Percentiles rank a stretch among this genome's conserved stretches.
phyloP scores from a whole-genome alignment of 495 filamentous ascomycete genomes.

The Chaetomium cochliodes region DNA sequence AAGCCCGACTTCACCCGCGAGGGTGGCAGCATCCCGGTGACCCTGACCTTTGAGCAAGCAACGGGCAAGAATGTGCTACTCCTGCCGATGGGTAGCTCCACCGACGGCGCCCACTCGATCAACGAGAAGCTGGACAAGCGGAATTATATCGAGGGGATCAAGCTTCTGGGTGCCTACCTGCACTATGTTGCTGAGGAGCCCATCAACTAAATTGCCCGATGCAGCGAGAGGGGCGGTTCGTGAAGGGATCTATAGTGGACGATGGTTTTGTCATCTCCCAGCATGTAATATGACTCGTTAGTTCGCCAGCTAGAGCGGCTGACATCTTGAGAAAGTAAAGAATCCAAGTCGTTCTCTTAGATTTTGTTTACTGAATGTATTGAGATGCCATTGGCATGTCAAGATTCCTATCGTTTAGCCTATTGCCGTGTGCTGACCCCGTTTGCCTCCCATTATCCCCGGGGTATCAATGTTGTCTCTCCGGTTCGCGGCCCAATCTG shows the following conservation, averaged over 20 bases:
- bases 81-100: conserved; percentile 93
- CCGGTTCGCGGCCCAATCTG: conserved; percentile 3
- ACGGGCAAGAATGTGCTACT: conserved; percentile 98
- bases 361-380: too few relatives aligned
- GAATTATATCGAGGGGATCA: conserved; percentile 99
- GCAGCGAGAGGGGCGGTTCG: not conserved
- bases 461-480: conserved; percentile 16
- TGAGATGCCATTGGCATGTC: too few relatives aligned
- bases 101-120: conserved; percentile 93
- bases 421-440: not conserved
- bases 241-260: not conserved
- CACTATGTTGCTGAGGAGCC: conserved; percentile 96
- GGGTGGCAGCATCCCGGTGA: conserved; percentile 95
- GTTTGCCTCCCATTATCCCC: not conserved
- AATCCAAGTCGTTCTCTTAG: too few relatives aligned
- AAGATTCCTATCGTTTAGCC: not conserved
- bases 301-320: not conserved
- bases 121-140: conserved; percentile 97
- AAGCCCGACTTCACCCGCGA: conserved; percentile 95
- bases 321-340: not conserved
- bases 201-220: conserved; percentile 34
- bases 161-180: conserved; percentile 89
- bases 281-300: too few relatives aligned
- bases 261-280: not conserved
- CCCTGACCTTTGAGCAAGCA: conserved; percentile 93